Evolutionary conservation across 129 eudicot genomes (phyloP), one percentile per base, ranked within the genome.

Genomic region (Sambucus nigra): DNA sequence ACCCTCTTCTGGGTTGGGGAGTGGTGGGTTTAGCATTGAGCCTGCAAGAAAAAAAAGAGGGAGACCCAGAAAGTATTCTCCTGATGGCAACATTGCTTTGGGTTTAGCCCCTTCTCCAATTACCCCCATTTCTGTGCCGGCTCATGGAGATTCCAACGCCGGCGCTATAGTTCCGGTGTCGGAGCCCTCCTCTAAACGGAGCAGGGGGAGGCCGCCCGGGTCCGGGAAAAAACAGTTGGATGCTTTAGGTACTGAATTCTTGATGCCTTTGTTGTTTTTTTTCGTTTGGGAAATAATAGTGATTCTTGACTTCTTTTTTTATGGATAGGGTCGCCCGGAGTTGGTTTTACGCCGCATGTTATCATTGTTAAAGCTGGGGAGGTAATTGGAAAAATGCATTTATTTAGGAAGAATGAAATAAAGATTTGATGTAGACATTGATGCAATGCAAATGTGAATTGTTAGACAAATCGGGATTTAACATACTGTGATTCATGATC

Each of bases 331-430:
- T 71, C 75, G 7, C 63, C 78, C 7, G 96, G 96, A 66, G 77
- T 83, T 62, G 91, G 94, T 31, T 88, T 88, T 69, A 88, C 96
- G 15, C 96, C 96, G 49, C 94, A 88, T 71, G 94, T 88, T 21
- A 83, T 88, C 45, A 71, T 66, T 4, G 84, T 77, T 55, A 72
- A 80, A 56, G 73, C 82, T 27, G 96, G 96, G 47, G 94, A 88
- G 94, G 96, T 87, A 80, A 42, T 15, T n/a, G n/a, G n/a, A n/a
- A n/a, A n/a, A n/a, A n/a, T n/a, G n/a, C n/a, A n/a, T n/a, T n/a
- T n/a, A n/a, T n/a, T n/a, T n/a, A n/a, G n/a, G n/a, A n/a, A n/a
- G n/a, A n/a, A n/a, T n/a, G n/a, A n/a, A n/a, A n/a, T n/a, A n/a
- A n/a, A n/a, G n/a, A n/a, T n/a, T n/a, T n/a, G n/a, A n/a, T n/a